Conservation (phyloP, 805 yeast species). For the Metschnikowia baotianmanensis region DNA sequence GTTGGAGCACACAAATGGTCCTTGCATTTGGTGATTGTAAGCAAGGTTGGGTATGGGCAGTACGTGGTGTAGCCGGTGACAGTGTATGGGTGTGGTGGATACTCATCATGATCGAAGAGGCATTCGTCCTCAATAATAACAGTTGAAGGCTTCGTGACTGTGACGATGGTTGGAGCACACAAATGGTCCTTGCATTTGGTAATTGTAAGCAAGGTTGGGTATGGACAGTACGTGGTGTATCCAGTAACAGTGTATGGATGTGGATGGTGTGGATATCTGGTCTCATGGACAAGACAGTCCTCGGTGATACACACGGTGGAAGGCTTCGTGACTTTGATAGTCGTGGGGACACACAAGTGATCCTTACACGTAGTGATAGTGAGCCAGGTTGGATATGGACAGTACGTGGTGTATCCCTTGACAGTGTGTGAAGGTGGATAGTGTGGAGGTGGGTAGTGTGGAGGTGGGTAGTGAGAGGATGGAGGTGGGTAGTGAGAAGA, state of each 20-base stretch:
- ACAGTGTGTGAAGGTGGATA: too few relatives aligned
- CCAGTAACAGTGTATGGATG: conserved; percentile 22
- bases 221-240: conserved; percentile 40
- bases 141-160: conserved; percentile 19
- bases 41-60: conserved; percentile 36
- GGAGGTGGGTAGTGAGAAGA: background rate
- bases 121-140: conserved; percentile 33
- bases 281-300: conserved; percentile 28
- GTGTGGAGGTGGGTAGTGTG: conserved; percentile 1
- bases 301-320: conserved; percentile 35
- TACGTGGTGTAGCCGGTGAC: conserved; percentile 36
- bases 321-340: conserved; percentile 30
- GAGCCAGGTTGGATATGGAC: conserved; percentile 35
- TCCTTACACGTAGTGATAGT: conserved; percentile 34
- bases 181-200: conserved; percentile 15
- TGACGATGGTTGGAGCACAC: background rate
- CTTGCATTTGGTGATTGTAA: conserved; percentile 26
- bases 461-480: background rate
- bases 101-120: conserved; percentile 23
- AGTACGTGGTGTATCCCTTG: conserved; percentile 39
- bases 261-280: background rate
- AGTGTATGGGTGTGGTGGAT: background rate
- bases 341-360: conserved; percentile 27
- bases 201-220: conserved; percentile 32
- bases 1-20: background rate